Evolutionary conservation across 331 rosid genomes (phyloP).

Genomic region (Ulmus americana): DNA sequence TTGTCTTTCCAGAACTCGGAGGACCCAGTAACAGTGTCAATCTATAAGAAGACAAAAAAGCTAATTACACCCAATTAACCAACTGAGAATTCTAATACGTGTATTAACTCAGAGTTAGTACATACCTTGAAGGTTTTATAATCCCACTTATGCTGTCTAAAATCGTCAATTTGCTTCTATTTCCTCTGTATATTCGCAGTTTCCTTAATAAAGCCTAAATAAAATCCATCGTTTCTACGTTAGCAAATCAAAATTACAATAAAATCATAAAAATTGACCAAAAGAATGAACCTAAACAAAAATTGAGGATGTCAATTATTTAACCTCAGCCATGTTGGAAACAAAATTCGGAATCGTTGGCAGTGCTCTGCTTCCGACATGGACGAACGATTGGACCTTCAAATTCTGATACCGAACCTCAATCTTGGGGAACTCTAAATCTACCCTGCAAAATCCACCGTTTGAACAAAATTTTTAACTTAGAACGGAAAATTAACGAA

Average conservation of each 20-base stretch:
- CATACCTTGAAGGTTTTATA: conserved; percentile 77
- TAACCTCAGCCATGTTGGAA: conserved; percentile 79
- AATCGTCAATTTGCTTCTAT: conserved; percentile 81
- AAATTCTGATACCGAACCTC: conserved; percentile 80
- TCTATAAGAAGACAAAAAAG: conserved; percentile 36
- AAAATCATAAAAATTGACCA: not conserved
- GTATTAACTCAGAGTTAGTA: conserved; percentile 6
- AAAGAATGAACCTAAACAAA: not conserved
- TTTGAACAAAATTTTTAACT: not conserved
- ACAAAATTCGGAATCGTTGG: conserved; percentile 91
- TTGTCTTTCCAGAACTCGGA: conserved; percentile 95
- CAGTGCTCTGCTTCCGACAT: conserved; percentile 88
- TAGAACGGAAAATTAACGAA: not conserved
- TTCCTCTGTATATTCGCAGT: conserved; percentile 36
- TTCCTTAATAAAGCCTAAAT: conserved; percentile 64
- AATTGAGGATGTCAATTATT: not conserved
- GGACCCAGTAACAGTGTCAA: conserved; percentile 86
- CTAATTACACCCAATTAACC: conserved; percentile 9
- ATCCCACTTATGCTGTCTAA: conserved; percentile 70
- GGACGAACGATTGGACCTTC: conserved; percentile 75
- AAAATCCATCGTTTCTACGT: conserved; percentile 13
- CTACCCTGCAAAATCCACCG: conserved; percentile 48
- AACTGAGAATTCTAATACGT: not conserved
- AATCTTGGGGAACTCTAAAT: conserved; percentile 77
- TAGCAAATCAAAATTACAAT: not conserved